These are phyloP conservation scores for Colletotrichum melonis DNA, from an alignment of 2,329 filamentous ascomycete species.

Conservation along the genomic window DNA sequence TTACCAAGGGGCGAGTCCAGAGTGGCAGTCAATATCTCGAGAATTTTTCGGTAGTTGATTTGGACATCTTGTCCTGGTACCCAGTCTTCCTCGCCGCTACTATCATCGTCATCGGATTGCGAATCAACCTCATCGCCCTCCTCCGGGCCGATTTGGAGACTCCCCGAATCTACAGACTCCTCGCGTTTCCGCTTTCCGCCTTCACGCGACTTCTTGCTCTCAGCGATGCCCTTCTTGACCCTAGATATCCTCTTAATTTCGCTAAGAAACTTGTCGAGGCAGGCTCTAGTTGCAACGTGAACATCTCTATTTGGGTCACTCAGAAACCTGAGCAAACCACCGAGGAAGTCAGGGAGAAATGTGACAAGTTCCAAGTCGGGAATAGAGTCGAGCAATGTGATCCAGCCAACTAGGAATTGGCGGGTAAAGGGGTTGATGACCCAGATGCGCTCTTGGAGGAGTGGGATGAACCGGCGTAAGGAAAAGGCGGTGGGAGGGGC, in stretches of 20 bases:
- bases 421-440: constrained; percentile 95
- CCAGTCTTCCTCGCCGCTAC: constrained; percentile 89
- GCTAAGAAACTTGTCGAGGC: constrained; percentile 87
- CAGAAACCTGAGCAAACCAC: constrained; percentile 89
- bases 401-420: constrained; percentile 96
- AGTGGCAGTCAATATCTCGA: constrained; percentile 91
- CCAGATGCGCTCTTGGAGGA: constrained; percentile 93
- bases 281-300: constrained; percentile 90
- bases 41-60: constrained; percentile 90
- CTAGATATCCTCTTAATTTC: constrained; percentile 96
- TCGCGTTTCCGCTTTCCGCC: constrained; percentile 77
- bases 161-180: constrained; percentile 75
- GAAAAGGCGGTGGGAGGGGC: constrained; percentile 89
- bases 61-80: constrained; percentile 97
- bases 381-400: constrained; percentile 93
- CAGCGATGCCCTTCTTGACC: constrained; percentile 90
- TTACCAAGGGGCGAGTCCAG: constrained; percentile 84
- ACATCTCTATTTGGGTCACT: constrained; percentile 93
- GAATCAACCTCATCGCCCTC: constrained; percentile 71
- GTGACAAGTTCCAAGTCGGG: constrained; percentile 95
- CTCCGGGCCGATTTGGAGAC: constrained; percentile 67
- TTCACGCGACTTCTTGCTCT: constrained; percentile 79
- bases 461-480: constrained; percentile 87
- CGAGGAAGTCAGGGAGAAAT: constrained; percentile 91
- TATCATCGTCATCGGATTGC: constrained; percentile 65